phyloP scores from a whole-genome alignment of 202 grass and related monocot species.

The Hordeum pubiflorum region DNA sequence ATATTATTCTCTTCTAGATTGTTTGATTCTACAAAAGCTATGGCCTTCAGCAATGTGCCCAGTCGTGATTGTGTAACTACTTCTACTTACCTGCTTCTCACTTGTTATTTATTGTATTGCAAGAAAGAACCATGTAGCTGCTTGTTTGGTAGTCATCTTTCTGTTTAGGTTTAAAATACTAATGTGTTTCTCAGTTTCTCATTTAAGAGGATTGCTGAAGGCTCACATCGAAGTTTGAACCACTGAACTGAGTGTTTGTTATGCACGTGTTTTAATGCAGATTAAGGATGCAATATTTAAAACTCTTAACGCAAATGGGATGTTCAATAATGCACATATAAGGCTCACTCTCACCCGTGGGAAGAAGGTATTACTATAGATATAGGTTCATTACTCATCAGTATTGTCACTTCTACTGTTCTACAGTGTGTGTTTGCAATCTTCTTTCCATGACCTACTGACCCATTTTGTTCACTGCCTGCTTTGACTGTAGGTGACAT shows the following conservation, averaged over 20 bases:
- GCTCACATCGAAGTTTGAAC: constrained; percentile 13
- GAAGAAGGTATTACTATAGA: constrained; percentile 58
- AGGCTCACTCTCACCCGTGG: constrained; percentile 92
- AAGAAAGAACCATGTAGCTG: background rate
- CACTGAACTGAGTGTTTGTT: constrained; percentile 4
- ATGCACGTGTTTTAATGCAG: constrained; percentile 37
- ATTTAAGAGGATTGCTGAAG: constrained; percentile 5
- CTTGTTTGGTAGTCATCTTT: constrained; percentile 2
- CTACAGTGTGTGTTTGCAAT: constrained; percentile 9
- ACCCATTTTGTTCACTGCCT: constrained; percentile 22
- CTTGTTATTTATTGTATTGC: constrained; percentile 10
- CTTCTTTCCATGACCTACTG: background rate
- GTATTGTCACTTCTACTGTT: constrained; percentile 7
- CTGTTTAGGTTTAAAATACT: background rate
- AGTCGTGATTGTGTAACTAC: constrained; percentile 64
- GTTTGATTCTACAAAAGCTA: constrained; percentile 93
- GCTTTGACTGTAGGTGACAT: constrained; percentile 76
- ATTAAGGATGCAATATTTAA: constrained; percentile 91
- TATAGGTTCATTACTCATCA: background rate
- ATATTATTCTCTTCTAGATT: constrained; percentile 44
- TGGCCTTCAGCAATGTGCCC: constrained; percentile 87
- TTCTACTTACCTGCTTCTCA: constrained; percentile 9
- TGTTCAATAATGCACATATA: constrained; percentile 95
- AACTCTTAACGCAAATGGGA: constrained; percentile 85
- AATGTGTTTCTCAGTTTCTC: background rate